Base-by-base conservation (phyloP, 2,329 filamentous ascomycete genomes). In the Didymella pomorum region DNA sequence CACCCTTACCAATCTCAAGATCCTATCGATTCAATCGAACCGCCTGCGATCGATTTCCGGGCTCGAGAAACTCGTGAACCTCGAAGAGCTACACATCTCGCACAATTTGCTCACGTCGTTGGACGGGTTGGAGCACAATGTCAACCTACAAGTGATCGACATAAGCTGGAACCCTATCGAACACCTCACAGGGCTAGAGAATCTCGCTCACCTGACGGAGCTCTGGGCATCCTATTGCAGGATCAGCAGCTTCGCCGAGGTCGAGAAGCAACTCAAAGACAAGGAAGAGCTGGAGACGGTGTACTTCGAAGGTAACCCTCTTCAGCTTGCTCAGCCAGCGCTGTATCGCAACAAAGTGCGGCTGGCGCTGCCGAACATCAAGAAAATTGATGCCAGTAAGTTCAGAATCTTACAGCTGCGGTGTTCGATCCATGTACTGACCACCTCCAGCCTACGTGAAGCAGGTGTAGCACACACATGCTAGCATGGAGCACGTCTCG, bases 361-460 rank as follows among this genome's bases (percentile, higher is more conserved):
- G 58, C 79, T 99, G 76, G 90, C 93, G 31, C 78, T 99, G 77
- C 95, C 95, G 56, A 90, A 95, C 76, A 81, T 99, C 51, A 86
- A 86, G 74, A 93, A 99, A 81, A 97, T 99, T 75, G 95, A 99
- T 86, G 95, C 95, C 58, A 96, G 94, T 97, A 83, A 87, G 93
- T 29, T 44, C 1, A 42, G 3, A 16, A 21, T 16, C 4, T 16
- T 3, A 16, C 21, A 11, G 11, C n/a, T 7, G 10, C 14, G 4
- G 26, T 61, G 23, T 44, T 62, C 37, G 21, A 26, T 26, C 37
- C 18, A 31, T 51, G 8, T 46, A 41, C 60, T 66, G 37, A 67
- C 43, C 29, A 5, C 9, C 18, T 4, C 45, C 50, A 69, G 67
- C 67, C 14, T 70, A 66, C 33, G 65, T 68, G 31, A 68, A 61